These are phyloP conservation scores for Metschnikowia aberdeeniae DNA, from an alignment of 805 yeast genomes.

Conservation along the genomic window DNA sequence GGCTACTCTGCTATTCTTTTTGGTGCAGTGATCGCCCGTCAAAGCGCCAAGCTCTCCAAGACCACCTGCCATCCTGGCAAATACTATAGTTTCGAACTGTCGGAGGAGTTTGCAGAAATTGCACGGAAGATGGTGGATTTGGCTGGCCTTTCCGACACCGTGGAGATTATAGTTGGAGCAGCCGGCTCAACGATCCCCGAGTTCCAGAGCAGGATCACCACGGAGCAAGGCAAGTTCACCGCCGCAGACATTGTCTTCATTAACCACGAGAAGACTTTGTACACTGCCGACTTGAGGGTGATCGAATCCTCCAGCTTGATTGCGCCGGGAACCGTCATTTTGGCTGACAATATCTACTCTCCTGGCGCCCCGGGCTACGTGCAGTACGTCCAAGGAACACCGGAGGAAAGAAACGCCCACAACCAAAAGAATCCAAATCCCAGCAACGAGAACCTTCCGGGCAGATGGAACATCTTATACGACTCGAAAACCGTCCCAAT, in stretches of 20 bases:
- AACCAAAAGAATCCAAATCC: conserved; percentile 24
- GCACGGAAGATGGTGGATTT: conserved; percentile 26
- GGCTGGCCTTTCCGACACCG: conserved; percentile 30
- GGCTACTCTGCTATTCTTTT: conserved; percentile 38
- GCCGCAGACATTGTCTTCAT: conserved; percentile 36
- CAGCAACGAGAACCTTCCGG: conserved; percentile 26
- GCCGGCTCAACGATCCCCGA: conserved; percentile 27
- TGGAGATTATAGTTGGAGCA: conserved; percentile 31
- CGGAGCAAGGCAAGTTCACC: conserved; percentile 10
- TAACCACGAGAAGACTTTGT: conserved; percentile 37
- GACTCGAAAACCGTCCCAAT: conserved; percentile 27
- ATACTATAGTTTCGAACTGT: conserved; percentile 33
- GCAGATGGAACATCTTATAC: conserved; percentile 41
- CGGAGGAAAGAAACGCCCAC: conserved; percentile 31
- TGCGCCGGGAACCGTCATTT: conserved; percentile 35
- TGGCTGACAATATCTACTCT: conserved; percentile 34
- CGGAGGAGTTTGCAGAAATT: conserved; percentile 27
- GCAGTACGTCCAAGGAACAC: conserved; percentile 34
- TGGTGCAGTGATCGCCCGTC: conserved; percentile 22
- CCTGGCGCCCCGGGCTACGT: conserved; percentile 41
- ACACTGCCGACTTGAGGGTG: conserved; percentile 40
- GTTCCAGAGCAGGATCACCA: conserved; percentile 18
- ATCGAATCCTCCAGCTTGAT: conserved; percentile 38
- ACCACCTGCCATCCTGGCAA: conserved; percentile 18
- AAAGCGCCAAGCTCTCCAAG: conserved; percentile 10